Conservation (phyloP, 129 eudicot genomes). For the Arctium lappa region DNA sequence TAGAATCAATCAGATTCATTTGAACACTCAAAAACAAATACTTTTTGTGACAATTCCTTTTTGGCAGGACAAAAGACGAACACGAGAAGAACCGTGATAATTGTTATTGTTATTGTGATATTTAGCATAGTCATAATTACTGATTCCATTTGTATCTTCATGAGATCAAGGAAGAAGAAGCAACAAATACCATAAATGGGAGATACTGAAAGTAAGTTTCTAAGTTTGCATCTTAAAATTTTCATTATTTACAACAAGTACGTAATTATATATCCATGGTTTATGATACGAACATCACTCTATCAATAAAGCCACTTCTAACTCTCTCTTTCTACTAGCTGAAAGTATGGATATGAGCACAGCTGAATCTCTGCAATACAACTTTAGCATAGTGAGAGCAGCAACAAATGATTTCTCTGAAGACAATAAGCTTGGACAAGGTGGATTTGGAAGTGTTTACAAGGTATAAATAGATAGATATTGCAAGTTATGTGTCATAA, state of each 20-base stretch:
- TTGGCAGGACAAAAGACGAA: not conserved
- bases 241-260: not conserved
- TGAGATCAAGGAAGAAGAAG: not conserved
- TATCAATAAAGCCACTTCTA: not conserved
- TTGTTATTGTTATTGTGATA: not conserved
- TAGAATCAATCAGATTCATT: too few species aligned
- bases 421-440: slow-evolving; percentile 25
- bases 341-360: slow-evolving; percentile 3
- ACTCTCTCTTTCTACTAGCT: not conserved
- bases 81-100: not conserved
- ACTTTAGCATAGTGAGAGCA: slow-evolving; percentile 2
- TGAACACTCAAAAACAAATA: too few species aligned
- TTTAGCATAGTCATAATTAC: not conserved
- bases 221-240: not conserved
- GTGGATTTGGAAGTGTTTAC: slow-evolving; percentile 39
- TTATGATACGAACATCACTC: not conserved
- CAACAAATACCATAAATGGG: not conserved
- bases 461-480: slow-evolving; percentile 1
- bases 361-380: slow-evolving; percentile 27
- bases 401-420: slow-evolving; percentile 26
- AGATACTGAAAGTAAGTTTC: slow-evolving; percentile 5
- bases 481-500: not conserved
- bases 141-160: not conserved
- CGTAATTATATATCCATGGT: not conserved
- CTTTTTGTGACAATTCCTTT: not conserved